Conservation (phyloP, 345 rosid species). For the Turnera subulata region DNA sequence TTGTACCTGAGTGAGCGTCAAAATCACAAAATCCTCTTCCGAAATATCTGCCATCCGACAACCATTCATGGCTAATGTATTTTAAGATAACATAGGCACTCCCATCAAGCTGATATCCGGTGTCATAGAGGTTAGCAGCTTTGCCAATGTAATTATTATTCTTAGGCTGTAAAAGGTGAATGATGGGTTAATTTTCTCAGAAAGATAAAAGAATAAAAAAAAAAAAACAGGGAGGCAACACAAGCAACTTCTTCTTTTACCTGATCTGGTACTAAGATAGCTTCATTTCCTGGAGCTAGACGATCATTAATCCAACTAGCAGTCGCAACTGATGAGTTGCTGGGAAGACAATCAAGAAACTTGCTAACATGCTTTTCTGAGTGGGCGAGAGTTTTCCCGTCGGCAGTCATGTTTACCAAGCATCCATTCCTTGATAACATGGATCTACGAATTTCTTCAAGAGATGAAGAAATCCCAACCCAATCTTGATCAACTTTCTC, state of each 20-base stretch:
- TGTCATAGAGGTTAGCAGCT: constrained; percentile 72
- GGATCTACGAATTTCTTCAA: constrained; percentile 79
- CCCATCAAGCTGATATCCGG: constrained; percentile 77
- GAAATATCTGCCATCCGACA: constrained; percentile 99
- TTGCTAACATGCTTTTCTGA: constrained; percentile 63
- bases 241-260: constrained; percentile 25
- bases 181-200: background rate
- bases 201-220: background rate
- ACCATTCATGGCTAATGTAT: constrained; percentile 81
- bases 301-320: constrained; percentile 56
- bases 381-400: constrained; percentile 56
- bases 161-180: constrained; percentile 51
- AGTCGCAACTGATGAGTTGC: constrained; percentile 36
- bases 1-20: constrained; percentile 84
- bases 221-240: background rate
- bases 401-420: constrained; percentile 85
- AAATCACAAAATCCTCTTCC: constrained; percentile 96
- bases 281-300: constrained; percentile 71
- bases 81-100: constrained; percentile 93
- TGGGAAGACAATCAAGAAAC: constrained; percentile 86
- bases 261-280: constrained; percentile 95
- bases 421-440: constrained; percentile 73
- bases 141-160: constrained; percentile 97
- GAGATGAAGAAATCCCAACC: constrained; percentile 79
- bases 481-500: constrained; percentile 85